These are phyloP conservation scores for Phyllosticta paracitricarpa DNA, from an alignment of 2,329 filamentous ascomycete species.

Conservation along the genomic window DNA sequence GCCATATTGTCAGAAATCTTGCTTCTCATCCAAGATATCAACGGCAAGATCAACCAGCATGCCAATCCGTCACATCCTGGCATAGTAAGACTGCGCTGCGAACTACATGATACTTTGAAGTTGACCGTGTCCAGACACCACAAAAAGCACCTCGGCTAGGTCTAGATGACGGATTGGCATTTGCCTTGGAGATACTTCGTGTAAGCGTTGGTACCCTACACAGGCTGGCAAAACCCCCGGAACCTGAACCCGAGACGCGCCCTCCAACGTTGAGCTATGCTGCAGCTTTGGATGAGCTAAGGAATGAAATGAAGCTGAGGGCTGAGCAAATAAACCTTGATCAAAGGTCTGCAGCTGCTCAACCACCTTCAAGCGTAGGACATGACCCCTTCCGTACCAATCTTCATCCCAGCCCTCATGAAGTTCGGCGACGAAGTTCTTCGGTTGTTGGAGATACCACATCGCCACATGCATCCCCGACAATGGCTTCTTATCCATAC, in stretches of 20 bases:
- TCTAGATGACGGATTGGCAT: background rate
- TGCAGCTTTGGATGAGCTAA: background rate
- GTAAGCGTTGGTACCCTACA: background rate
- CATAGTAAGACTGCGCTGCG: background rate
- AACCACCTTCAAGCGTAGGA: conserved; percentile 3
- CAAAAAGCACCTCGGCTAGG: background rate
- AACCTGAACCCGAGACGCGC: background rate
- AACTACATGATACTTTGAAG: background rate
- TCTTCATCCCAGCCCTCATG: background rate
- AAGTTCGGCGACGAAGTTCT: conserved; percentile 7
- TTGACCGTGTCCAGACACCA: background rate
- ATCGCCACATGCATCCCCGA: conserved; percentile 5
- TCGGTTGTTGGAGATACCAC: conserved; percentile 3
- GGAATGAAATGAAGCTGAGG: conserved; percentile 4
- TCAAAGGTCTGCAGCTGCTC: background rate
- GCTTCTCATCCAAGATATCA: background rate
- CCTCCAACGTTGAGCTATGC: background rate
- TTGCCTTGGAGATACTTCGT: background rate
- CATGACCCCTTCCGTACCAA: conserved; percentile 1
- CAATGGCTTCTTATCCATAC: background rate
- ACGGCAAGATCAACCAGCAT: background rate
- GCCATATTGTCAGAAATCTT: background rate
- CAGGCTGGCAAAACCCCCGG: background rate
- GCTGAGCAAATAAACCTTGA: background rate
- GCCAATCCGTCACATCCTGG: background rate